Conservation (phyloP, 306 rosid genomes). For the Benincasa hispida region DNA sequence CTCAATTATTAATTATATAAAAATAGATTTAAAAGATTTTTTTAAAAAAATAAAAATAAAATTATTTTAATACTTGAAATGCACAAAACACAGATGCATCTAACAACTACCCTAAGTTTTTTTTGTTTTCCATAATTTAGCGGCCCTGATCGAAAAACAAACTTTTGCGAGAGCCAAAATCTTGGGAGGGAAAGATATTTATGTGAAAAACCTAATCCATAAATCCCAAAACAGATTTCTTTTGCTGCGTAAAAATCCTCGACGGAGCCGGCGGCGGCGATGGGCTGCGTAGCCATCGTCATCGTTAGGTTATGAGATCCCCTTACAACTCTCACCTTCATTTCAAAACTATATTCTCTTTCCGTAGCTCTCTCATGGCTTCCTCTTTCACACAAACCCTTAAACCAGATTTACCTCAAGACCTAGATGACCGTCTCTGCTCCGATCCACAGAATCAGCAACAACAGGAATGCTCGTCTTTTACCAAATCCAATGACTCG, state of each 20-base stretch:
- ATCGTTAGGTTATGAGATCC: constrained; percentile 42
- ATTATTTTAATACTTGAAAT: too few species aligned
- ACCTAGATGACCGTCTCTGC: constrained; percentile 30
- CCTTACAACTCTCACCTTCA: constrained; percentile 3
- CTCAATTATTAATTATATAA: too few species aligned
- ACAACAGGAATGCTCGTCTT: background rate
- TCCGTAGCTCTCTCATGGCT: constrained; percentile 33
- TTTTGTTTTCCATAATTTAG: too few species aligned
- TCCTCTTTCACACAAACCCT: constrained; percentile 12
- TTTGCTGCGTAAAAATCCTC: background rate
- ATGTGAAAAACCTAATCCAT: background rate
- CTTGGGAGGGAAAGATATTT: background rate
- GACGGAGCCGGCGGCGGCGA: constrained; percentile 15
- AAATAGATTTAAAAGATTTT: too few species aligned
- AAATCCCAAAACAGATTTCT: background rate
- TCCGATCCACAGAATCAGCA: constrained; percentile 14
- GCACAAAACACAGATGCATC: too few species aligned
- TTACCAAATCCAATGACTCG: constrained; percentile 1
- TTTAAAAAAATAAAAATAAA: too few species aligned
- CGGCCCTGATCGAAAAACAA: too few species aligned
- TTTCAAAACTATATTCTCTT: background rate
- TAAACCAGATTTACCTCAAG: constrained; percentile 14
- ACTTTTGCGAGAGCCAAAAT: background rate
- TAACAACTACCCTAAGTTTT: too few species aligned
- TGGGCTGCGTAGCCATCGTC: constrained; percentile 24